phyloP scores from a whole-genome alignment of 2,329 filamentous ascomycete species.

The Fusarium bulbicola region DNA sequence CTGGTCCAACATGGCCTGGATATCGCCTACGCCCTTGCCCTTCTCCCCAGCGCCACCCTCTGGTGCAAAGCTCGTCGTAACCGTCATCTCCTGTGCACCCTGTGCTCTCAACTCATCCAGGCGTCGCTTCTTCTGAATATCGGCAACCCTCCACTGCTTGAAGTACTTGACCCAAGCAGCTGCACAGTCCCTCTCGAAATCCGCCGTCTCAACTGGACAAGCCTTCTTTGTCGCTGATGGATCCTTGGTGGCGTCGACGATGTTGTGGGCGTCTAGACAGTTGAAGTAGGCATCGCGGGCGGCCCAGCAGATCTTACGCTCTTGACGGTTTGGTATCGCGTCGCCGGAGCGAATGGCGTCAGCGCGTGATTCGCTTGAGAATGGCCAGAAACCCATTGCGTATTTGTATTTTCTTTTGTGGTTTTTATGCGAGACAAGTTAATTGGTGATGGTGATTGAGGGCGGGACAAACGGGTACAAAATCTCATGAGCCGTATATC shows the following conservation, averaged over 20 bases:
- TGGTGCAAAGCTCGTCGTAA: conserved; percentile 50
- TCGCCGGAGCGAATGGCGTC: conserved; percentile 64
- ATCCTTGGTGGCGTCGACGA: conserved; percentile 72
- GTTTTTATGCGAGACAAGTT: not conserved
- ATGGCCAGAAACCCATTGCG: conserved; percentile 59
- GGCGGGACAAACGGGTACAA: conserved; percentile 12
- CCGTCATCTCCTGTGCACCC: conserved; percentile 70
- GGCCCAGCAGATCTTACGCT: conserved; percentile 88
- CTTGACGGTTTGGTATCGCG: conserved; percentile 84
- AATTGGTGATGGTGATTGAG: not conserved
- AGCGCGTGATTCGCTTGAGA: conserved; percentile 58
- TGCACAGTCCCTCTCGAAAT: conserved; percentile 87
- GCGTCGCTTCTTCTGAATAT: conserved; percentile 84
- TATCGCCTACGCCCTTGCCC: conserved; percentile 49
- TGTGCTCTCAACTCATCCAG: conserved; percentile 79
- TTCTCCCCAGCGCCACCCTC: conserved; percentile 45
- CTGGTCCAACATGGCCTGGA: conserved; percentile 52
- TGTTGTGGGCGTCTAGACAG: conserved; percentile 83
- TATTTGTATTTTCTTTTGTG: conserved; percentile 7
- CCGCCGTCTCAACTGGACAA: conserved; percentile 54
- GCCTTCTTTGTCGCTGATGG: conserved; percentile 50
- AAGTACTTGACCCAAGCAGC: conserved; percentile 98
- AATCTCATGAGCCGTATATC: conserved; percentile 24
- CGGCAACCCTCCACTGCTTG: conserved; percentile 94
- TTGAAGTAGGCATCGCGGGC: conserved; percentile 87